Percentiles rank a stretch among this genome's conserved stretches.
Evolutionary conservation across 2,329 filamentous ascomycete genomes (phyloP).

Genomic region (Clarireedia hainanense): DNA sequence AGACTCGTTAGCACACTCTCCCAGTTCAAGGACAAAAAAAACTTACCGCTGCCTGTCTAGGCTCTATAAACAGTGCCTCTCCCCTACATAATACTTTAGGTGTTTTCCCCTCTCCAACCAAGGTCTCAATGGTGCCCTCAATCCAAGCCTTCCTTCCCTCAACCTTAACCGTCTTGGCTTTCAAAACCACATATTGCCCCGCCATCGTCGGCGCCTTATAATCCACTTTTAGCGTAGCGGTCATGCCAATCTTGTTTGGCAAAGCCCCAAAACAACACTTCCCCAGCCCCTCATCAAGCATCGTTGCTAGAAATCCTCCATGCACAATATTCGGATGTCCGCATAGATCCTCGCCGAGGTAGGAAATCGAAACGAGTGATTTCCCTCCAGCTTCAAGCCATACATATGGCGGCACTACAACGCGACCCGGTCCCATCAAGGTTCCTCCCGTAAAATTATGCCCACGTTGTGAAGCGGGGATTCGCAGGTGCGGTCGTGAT

Average conservation of each 20-base stretch:
- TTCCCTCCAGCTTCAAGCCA: conserved; percentile 67
- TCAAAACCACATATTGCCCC: conserved; percentile 66
- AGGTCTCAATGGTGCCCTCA: conserved; percentile 73
- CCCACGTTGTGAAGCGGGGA: conserved; percentile 59
- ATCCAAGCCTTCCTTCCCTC: conserved; percentile 96
- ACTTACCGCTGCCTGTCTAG: conserved; percentile 60
- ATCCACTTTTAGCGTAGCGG: conserved; percentile 74
- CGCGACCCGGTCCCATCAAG: conserved; percentile 63
- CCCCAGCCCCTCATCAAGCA: conserved; percentile 84
- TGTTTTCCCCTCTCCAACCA: conserved; percentile 55
- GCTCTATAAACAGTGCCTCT: conserved; percentile 80
- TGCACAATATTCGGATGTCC: conserved; percentile 89
- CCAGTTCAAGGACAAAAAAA: neutral
- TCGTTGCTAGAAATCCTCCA: conserved; percentile 82
- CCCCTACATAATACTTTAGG: conserved; percentile 70
- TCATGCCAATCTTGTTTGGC: conserved; percentile 78
- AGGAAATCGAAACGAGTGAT: conserved; percentile 63
- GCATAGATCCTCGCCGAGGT: conserved; percentile 72
- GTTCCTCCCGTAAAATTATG: conserved; percentile 79
- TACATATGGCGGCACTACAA: conserved; percentile 72
- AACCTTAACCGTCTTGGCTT: conserved; percentile 72
- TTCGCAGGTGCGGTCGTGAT: conserved; percentile 79
- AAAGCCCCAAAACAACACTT: conserved; percentile 82
- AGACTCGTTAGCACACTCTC: neutral
- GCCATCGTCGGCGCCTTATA: conserved; percentile 77